Base-by-base conservation (phyloP, 306 rosid species). In the Lathyrus tuberosus region DNA sequence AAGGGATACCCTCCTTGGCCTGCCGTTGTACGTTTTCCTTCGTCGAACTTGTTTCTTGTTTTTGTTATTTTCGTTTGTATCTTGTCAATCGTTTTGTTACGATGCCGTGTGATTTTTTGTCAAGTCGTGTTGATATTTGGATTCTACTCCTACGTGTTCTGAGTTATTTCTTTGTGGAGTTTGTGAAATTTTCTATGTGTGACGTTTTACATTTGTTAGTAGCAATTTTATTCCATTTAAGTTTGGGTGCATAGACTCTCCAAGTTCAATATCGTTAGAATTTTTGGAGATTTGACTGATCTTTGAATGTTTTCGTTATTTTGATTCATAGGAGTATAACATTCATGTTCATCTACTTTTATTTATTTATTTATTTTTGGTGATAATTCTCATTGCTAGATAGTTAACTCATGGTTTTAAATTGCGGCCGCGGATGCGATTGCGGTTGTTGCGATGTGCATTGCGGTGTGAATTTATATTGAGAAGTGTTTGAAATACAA, bases 1-100 rank as follows among this genome's bases (percentile, higher is more conserved):
- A 93, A 93, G 87, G 98, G 97, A 14, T 88, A 79, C 76, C 97
- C 96, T 4, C 74, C 81, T 61, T 90, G 96, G 98, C 98, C 98
- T 28, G 98, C 97, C 46, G 85, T 81, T 92, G 98, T 93, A 43
- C 62, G 74, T 17, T 65, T 54, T 67, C 80, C 3, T 76, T 43
- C 64, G 4, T 54, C 38, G n/a, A 16, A 28, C 40, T 11, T 52
- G 28, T 69, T 74, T 52, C 28, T 69, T 74, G 3, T 57, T 69
- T 38, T 76, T 18, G 9, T 43, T 47, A 63, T 8, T 78, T 76
- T 59, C 62, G n/a, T 73, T 73, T 52, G 41, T 62, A 60, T 68
- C 64, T 24, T 63, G 41, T 5, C 13, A 72, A 51, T 69, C 71
- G 15, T 10, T 43, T 24, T 62, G 49, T 40, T 35, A 13, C 8